phyloP scores from a whole-genome alignment of 148 eudicot genomes.

The Arctostaphylos glauca region DNA sequence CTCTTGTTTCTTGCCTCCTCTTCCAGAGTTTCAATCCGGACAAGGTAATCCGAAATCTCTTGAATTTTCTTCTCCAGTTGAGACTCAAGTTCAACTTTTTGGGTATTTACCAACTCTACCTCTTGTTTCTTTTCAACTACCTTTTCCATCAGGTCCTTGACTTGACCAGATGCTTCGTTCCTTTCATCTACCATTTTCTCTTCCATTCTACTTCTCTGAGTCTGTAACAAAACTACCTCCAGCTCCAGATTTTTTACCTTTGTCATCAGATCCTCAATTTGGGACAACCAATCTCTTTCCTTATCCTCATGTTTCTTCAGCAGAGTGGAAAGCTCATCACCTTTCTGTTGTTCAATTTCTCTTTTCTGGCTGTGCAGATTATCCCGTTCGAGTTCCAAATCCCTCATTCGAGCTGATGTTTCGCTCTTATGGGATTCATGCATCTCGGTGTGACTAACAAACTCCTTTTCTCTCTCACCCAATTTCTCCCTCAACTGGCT shows the following conservation, averaged over 20 bases:
- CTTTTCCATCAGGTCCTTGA: conserved; percentile 42
- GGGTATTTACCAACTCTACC: conserved; percentile 36
- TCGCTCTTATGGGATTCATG: conserved; percentile 14
- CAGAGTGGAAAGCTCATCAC: conserved; percentile 14
- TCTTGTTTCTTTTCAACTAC: conserved; percentile 49
- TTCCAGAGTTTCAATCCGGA: conserved; percentile 50
- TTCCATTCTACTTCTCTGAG: conserved; percentile 46
- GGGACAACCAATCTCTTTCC: conserved; percentile 28
- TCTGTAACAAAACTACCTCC: conserved; percentile 37
- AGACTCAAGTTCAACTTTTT: conserved; percentile 47
- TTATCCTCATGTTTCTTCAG: conserved; percentile 8
- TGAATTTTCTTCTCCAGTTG: conserved; percentile 48
- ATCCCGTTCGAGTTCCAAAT: conserved; percentile 2
- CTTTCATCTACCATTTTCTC: conserved; percentile 34
- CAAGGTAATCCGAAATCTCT: conserved; percentile 47
- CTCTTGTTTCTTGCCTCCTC: conserved; percentile 38
- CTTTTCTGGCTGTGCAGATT: conserved; percentile 2
- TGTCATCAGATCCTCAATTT: conserved; percentile 28
- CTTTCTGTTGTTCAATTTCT: conserved; percentile 15
- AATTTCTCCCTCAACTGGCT: conserved; percentile 23
- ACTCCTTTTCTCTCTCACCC: conserved; percentile 14
- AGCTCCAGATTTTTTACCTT: conserved; percentile 31
- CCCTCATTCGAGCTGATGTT: conserved; percentile 7
- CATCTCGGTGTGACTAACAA: conserved; percentile 13
- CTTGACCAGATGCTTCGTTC: conserved; percentile 39